Evolutionary conservation across 305 asterid genomes (phyloP), one percentile per base, ranked within the genome.

Genomic region (Fraxinus angustifolia): DNA sequence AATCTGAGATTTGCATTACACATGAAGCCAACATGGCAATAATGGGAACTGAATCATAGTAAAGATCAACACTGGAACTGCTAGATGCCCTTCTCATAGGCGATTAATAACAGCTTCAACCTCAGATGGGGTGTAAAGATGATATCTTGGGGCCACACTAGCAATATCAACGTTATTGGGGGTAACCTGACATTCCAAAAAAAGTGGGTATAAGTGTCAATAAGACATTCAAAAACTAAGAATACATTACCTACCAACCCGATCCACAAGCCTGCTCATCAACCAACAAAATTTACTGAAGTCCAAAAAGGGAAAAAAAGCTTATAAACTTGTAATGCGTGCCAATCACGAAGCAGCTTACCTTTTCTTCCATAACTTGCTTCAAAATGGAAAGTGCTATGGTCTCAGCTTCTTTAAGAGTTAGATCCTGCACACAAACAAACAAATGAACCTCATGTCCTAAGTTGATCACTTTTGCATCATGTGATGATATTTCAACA

Each of bases 361-460:
- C 99, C 93, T 95, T 95, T 84, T 95, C 98, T 92, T 93, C 99
- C 99, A 95, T 93, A 78, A 95, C 99, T 88, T 95, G 99, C 88
- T 92, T 95, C 28, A 93, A 94, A 87, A 95, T 93, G 82, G 98
- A 91, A 53, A 95, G 95, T 1, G 98, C 98, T 78, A 91, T 92
- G 38, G 93, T 93, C 83, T 95, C 99, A 56, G 99, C 99, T 88
- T 95, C 99, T 84, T 86, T 86, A 35, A 93, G 93, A 75, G 92
- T 85, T 74, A 95, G 89, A 70, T 92, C 95, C 98, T 93, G 91
- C 79, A 88, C 28, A 70, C 28, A 28, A 70, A 36, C 33, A 16
- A 38, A 45, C 5, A 45, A 35, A 35, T 26, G 36, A 26, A 11
- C 19, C 35, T 67, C 73, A 28, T 2, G 23, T 21, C 70, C 70